These are phyloP conservation scores for Galerina sulciceps DNA, from an alignment of 768 basidiomycete species.

Conservation along the genomic window DNA sequence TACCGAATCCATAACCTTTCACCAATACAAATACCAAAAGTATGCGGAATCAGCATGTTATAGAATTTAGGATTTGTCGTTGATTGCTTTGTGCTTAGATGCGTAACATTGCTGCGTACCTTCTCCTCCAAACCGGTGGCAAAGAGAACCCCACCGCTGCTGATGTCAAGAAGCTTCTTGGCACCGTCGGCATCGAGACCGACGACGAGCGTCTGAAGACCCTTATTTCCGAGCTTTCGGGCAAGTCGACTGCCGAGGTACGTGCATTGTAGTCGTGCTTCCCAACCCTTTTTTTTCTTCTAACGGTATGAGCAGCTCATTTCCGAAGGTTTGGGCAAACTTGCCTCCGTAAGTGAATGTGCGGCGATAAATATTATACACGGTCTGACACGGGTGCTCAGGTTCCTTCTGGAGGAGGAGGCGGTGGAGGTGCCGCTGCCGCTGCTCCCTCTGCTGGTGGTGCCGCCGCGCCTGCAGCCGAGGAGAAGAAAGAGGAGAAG, in stretches of 20 bases:
- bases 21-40: slow-evolving; percentile 45
- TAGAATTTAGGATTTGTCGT: background rate
- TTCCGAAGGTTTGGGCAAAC: slow-evolving; percentile 88
- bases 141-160: slow-evolving; percentile 84
- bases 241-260: slow-evolving; percentile 86
- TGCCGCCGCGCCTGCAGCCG: slow-evolving; percentile 64
- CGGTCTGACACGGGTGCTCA: slow-evolving; percentile 24
- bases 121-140: slow-evolving; percentile 95
- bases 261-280: slow-evolving; percentile 29
- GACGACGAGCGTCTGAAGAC: slow-evolving; percentile 81
- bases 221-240: slow-evolving; percentile 88
- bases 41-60: slow-evolving; percentile 27
- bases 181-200: slow-evolving; percentile 84
- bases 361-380: background rate
- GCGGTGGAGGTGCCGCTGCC: slow-evolving; percentile 58
- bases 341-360: slow-evolving; percentile 78
- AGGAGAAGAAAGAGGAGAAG: slow-evolving; percentile 89
- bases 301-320: slow-evolving; percentile 65
- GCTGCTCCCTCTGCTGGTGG: slow-evolving; percentile 57
- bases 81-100: slow-evolving; percentile 50
- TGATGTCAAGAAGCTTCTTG: slow-evolving; percentile 89
- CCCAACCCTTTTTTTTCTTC: slow-evolving; percentile 5
- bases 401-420: slow-evolving; percentile 94
- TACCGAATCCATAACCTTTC: slow-evolving; percentile 54
- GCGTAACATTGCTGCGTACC: slow-evolving; percentile 95